phyloP scores from a whole-genome alignment of 257 asterid species.

The Schizonepeta tenuifolia region DNA sequence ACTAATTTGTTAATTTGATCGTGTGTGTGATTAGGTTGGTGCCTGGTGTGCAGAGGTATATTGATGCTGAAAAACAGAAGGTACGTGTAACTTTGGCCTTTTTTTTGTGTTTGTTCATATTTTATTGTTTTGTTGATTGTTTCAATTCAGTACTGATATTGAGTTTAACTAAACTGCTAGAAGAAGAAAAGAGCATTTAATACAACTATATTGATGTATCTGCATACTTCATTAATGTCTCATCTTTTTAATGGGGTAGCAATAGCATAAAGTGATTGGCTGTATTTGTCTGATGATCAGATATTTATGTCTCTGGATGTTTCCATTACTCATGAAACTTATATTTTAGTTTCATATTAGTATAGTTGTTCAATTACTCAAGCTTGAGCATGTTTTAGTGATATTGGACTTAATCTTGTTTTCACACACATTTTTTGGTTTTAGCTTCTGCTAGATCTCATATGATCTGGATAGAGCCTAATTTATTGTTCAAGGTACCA shows the following conservation, averaged over 20 bases:
- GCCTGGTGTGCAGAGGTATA: conserved; percentile 78
- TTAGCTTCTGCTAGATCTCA: background rate
- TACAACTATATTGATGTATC: conserved; percentile 11
- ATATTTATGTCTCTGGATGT: background rate
- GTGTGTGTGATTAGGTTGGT: conserved; percentile 55
- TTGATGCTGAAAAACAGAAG: conserved; percentile 87
- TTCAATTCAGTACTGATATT: too few species aligned
- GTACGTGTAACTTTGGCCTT: conserved; percentile 35
- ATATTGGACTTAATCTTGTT: too few species aligned
- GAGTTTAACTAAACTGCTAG: conserved; percentile 9
- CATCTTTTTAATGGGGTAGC: background rate
- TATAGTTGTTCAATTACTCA: background rate
- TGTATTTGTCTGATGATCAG: background rate
- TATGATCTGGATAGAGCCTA: background rate
- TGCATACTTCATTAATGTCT: conserved; percentile 17
- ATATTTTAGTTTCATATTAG: background rate
- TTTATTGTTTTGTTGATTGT: conserved; percentile 4
- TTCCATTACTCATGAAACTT: background rate
- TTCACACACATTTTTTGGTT: background rate
- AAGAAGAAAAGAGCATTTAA: conserved; percentile 24
- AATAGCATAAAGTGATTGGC: background rate
- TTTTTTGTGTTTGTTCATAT: background rate
- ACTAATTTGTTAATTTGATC: conserved; percentile 16
- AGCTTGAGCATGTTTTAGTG: background rate
- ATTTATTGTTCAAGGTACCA: conserved; percentile 3